Evolutionary conservation across 768 basidiomycete species (phyloP).

Genomic region (Boletus rubescentipes): DNA sequence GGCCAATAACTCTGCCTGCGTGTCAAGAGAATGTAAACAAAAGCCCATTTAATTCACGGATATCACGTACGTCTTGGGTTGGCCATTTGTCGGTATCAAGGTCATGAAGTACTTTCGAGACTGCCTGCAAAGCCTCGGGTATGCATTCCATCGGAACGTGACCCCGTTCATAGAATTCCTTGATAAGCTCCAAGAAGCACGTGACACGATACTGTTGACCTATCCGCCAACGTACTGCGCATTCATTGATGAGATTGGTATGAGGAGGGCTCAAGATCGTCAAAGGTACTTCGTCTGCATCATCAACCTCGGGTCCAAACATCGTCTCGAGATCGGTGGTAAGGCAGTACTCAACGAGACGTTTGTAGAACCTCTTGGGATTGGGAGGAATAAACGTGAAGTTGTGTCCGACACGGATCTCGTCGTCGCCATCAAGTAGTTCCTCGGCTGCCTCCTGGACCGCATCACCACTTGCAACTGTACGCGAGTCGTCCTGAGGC

Average conservation of each 20-base stretch:
- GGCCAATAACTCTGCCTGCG: conserved; percentile 66
- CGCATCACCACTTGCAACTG: conserved; percentile 19
- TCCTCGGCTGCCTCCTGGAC: conserved; percentile 37
- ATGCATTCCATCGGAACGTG: conserved; percentile 95
- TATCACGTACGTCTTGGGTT: conserved; percentile 67
- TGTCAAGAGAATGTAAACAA: conserved; percentile 3
- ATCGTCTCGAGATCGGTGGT: conserved; percentile 85
- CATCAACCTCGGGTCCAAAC: conserved; percentile 87
- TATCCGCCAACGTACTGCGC: conserved; percentile 88
- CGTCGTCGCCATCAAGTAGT: conserved; percentile 59
- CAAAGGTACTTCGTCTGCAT: conserved; percentile 92
- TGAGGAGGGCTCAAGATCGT: conserved; percentile 83
- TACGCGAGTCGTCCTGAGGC: conserved; percentile 6
- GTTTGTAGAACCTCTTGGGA: conserved; percentile 81
- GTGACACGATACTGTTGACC: conserved; percentile 72
- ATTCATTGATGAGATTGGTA: conserved; percentile 82
- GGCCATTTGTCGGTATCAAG: conserved; percentile 77
- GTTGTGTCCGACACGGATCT: conserved; percentile 67
- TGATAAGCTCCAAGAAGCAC: conserved; percentile 84
- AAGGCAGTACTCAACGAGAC: conserved; percentile 81
- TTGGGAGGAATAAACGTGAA: conserved; percentile 93
- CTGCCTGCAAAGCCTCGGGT: conserved; percentile 79
- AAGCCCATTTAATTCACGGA: not conserved
- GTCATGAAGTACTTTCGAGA: conserved; percentile 70
- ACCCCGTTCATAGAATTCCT: conserved; percentile 82